These are phyloP conservation scores for Cystobasidium onofrii DNA, from an alignment of 768 basidiomycete genomes.

Conservation along the genomic window DNA sequence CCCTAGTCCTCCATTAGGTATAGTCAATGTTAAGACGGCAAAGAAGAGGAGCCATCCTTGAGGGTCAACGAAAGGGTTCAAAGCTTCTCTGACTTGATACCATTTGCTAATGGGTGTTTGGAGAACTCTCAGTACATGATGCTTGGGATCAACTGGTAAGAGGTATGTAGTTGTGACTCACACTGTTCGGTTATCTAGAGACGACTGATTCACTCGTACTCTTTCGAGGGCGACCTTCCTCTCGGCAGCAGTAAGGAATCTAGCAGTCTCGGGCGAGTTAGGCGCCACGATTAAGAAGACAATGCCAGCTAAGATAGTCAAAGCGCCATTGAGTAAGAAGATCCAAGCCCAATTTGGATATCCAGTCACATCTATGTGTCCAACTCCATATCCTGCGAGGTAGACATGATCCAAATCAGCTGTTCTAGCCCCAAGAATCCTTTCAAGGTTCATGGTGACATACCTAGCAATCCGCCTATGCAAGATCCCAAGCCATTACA, in stretches of 20 bases:
- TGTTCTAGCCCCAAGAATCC: no score
- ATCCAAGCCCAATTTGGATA: constrained; percentile 28
- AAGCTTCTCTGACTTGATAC: constrained; percentile 20
- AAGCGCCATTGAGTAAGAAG: constrained; percentile 26
- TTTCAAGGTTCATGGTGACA: no score
- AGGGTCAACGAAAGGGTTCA: constrained; percentile 21
- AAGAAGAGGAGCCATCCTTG: constrained; percentile 30
- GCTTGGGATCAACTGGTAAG: no score
- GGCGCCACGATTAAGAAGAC: constrained; percentile 20
- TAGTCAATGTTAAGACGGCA: constrained; percentile 9
- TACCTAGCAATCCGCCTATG: constrained; percentile 25
- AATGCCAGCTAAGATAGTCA: constrained; percentile 21
- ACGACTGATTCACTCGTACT: constrained; percentile 15
- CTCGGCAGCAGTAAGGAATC: constrained; percentile 12
- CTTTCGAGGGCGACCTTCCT: constrained; percentile 17
- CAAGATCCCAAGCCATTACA: constrained; percentile 16
- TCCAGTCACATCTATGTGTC: constrained; percentile 3
- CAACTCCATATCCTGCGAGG: constrained; percentile 14
- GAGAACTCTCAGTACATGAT: no score
- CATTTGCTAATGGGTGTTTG: constrained; percentile 15
- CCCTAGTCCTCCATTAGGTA: constrained; percentile 24
- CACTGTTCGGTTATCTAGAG: constrained; percentile 8
- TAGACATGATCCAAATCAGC: not conserved
- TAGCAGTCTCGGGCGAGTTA: constrained; percentile 16
- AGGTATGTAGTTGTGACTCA: no score